These are phyloP conservation scores for Taphrina pruni DNA, from an alignment of 1,139 yeast genomes.

Conservation along the genomic window DNA sequence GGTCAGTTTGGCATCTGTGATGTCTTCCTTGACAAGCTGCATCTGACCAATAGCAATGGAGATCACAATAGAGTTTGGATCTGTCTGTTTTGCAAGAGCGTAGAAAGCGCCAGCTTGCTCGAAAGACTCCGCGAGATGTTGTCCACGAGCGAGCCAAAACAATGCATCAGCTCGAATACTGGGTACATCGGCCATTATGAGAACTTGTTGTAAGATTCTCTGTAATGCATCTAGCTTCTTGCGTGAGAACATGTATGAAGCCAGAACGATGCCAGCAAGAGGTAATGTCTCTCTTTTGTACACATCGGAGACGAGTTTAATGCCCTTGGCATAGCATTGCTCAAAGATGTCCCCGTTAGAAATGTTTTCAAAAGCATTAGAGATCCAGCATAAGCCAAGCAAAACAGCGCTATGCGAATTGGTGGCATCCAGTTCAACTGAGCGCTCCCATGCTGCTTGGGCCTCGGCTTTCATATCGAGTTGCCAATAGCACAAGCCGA, in stretches of 20 bases:
- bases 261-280: constrained; percentile 58
- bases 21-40: constrained; percentile 72
- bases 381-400: constrained; percentile 71
- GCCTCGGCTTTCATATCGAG: constrained; percentile 81
- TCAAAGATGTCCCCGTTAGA: constrained; percentile 51
- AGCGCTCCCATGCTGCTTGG: constrained; percentile 77
- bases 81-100: constrained; percentile 61
- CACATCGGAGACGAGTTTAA: constrained; percentile 54
- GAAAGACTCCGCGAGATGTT: constrained; percentile 64
- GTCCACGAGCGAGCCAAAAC: constrained; percentile 85
- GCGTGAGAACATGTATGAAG: constrained; percentile 66
- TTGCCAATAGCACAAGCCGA: constrained; percentile 93
- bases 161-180: constrained; percentile 72
- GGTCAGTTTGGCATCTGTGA: constrained; percentile 83
- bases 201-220: constrained; percentile 62
- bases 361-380: constrained; percentile 59
- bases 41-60: constrained; percentile 87
- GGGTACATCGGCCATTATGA: constrained; percentile 54
- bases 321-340: constrained; percentile 51
- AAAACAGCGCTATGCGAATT: constrained; percentile 70
- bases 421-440: constrained; percentile 67
- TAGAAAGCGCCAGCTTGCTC: constrained; percentile 74
- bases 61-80: constrained; percentile 60
- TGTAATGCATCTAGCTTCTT: constrained; percentile 64
- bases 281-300: constrained; percentile 51